phyloP scores from a whole-genome alignment of 169 alveolate genomes.

The Plasmodium knowlesi region DNA sequence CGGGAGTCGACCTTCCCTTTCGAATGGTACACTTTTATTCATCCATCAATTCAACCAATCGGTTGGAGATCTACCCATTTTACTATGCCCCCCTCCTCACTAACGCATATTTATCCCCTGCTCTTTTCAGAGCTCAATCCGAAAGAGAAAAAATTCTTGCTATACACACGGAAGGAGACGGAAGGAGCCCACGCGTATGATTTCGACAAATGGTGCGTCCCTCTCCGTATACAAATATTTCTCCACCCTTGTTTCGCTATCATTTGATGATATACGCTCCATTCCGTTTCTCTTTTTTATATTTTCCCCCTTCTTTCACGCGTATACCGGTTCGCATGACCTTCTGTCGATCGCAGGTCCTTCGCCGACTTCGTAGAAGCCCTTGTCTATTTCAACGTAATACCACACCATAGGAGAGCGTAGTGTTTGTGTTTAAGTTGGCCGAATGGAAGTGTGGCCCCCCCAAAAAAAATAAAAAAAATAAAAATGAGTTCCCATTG shows the following conservation, averaged over 20 bases:
- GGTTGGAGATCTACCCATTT: not conserved
- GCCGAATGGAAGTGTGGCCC: not conserved
- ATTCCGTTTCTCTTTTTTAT: not conserved
- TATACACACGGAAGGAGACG: constrained; percentile 69
- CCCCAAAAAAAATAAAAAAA: not conserved
- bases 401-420: not conserved
- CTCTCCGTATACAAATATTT: too few species aligned
- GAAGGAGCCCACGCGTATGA: constrained; percentile 73
- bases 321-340: not conserved
- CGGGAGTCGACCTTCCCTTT: not conserved
- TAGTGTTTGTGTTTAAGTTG: not conserved
- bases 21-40: not conserved
- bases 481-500: not conserved
- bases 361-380: constrained; percentile 70
- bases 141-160: constrained; percentile 45
- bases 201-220: constrained; percentile 61
- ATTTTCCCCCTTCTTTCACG: not conserved
- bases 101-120: not conserved
- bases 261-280: not conserved
- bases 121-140: constrained; percentile 3
- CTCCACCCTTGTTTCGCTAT: not conserved
- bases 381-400: not conserved
- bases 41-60: not conserved
- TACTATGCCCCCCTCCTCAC: not conserved
- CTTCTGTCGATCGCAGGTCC: not conserved